Evolutionary conservation across 2,329 filamentous ascomycete species (phyloP), one percentile per base, ranked within the genome.

Genomic region (Tolypocladium inflatum): DNA sequence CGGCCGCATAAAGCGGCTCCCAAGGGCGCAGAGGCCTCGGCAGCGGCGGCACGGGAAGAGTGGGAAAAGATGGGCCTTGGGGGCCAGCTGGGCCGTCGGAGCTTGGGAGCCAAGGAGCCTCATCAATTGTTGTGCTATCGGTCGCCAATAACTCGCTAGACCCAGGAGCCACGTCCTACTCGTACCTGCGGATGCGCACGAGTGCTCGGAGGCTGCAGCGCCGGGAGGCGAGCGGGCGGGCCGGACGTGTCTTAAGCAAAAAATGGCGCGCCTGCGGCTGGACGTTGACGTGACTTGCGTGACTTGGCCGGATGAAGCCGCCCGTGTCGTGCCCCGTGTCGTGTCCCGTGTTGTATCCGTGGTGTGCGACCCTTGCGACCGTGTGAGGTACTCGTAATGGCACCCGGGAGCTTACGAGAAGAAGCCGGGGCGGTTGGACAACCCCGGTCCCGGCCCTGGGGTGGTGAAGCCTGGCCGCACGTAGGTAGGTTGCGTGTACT

Each of bases 41-140:
- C 42, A 57, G 52, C 52, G 45, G 43, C 51, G 50, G 56, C 56
- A 54, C 39, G 39, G 52, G 56, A 53, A 57, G 50, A 50, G 55
- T 51, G 55, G 55, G 43, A 56, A 56, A 30, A 15, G 21, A 38
- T 54, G 48, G 43, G 48, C 6, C 42, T 23, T 21, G 19, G n/a
- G 42, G 42, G n/a, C 1, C 10, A 9, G 41, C 19, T 10, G 41
- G 41, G 41, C 38, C 38, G 38, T 7, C 38, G 38, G 45, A 19
- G 10, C n/a, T 19, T 23, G 21, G 41, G 41, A 9, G 39, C 39
- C 39, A 17, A 41, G 39, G 21, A 23, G 23, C 45, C 23, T 30
- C 45, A 5, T 50, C 45, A 45, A 45, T 10, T 10, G 43, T 8
- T 17, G 21, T 23, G 21, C 17, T 45, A 45, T 45, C 43, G 26